Base-by-base conservation (phyloP, 306 rosid genomes). In the Morella rubra region DNA sequence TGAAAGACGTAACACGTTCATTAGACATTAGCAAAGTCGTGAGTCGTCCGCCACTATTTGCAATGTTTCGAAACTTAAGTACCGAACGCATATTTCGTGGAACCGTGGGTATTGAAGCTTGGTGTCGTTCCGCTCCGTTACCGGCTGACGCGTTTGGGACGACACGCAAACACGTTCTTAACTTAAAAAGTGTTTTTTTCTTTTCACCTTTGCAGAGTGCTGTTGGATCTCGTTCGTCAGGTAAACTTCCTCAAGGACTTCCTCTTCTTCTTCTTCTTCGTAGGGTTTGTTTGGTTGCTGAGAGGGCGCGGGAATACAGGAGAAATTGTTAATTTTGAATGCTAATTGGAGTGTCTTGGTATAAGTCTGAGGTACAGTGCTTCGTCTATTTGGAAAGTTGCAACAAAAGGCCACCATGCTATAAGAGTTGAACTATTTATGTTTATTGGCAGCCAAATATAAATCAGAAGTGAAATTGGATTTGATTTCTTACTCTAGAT, bases 161-260 rank as follows among this genome's bases (percentile, higher is more conserved):
- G 32, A 49, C 16, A 49, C 52, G 5, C 52, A 49, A 49, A 49
- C 5, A 49, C 16, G 52, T 49, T 9, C 14, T 49, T 49, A 11
- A 49, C 52, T 49, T 49, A 9, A 49, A 49, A 9, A 2, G 15
- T 5, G 3, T 5, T 11, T 49, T 47, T 49, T 49, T 0, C 14
- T 49, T 49, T 14, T 49, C 3, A 1, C 56, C 5, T 52, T 56
- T 8, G 20, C 13, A 9, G 64, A 58, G 22, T 58, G 64, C 2
- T 20, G 15, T 58, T 16, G 70, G 72, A 81, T 86, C 81, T 66
- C 40, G 10, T 58, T 52, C 59, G 69, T 77, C 78, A 72, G 87
- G 88, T 87, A 22, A 27, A 44, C 44, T 53, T 61, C 50, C 18
- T 47, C 75, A 61, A 27, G 32, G 32, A 72, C 69, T 47, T 24